Evolutionary conservation across 2,329 filamentous ascomycete species (phyloP).

Genomic region (Scedosporium boydii): DNA sequence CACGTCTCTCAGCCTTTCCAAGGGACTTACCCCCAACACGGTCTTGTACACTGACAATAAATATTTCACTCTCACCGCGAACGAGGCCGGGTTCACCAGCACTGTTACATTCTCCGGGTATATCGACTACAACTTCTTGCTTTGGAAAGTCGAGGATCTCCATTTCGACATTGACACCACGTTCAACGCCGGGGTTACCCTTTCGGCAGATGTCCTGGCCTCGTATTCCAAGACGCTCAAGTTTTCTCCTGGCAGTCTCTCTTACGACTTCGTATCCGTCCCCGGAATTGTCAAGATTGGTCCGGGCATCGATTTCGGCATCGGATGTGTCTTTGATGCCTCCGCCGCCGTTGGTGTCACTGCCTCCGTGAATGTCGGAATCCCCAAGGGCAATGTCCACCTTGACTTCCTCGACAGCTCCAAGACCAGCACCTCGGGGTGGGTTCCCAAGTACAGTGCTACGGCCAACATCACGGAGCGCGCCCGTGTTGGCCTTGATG

Average conservation of each 20-base stretch:
- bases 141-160: slow-evolving; percentile 22
- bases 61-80: slow-evolving; percentile 23
- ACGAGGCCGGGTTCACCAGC: slow-evolving; percentile 23
- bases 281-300: slow-evolving; percentile 29
- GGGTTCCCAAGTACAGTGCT: slow-evolving; percentile 25
- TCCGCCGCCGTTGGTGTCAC: slow-evolving; percentile 21
- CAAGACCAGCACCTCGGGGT: slow-evolving; percentile 21
- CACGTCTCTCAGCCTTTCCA: slow-evolving; percentile 12
- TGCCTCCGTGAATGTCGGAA: slow-evolving; percentile 19
- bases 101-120: slow-evolving; percentile 30
- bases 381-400: slow-evolving; percentile 26
- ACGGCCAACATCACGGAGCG: slow-evolving; percentile 22
- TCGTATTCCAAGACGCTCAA: slow-evolving; percentile 22
- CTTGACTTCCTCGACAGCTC: slow-evolving; percentile 24
- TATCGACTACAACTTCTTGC: slow-evolving; percentile 28
- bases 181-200: slow-evolving; percentile 23
- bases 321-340: slow-evolving; percentile 26
- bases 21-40: slow-evolving; percentile 16
- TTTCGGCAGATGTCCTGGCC: slow-evolving; percentile 24
- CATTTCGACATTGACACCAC: slow-evolving; percentile 32
- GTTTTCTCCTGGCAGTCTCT: slow-evolving; percentile 25
- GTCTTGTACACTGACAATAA: slow-evolving; percentile 17
- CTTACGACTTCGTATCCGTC: slow-evolving; percentile 26
- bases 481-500: slow-evolving; percentile 21
- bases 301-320: slow-evolving; percentile 24